Evolutionary conservation across 371 early-diverging fungal species (phyloP).

Genomic region (Mucor lusitanicus): DNA sequence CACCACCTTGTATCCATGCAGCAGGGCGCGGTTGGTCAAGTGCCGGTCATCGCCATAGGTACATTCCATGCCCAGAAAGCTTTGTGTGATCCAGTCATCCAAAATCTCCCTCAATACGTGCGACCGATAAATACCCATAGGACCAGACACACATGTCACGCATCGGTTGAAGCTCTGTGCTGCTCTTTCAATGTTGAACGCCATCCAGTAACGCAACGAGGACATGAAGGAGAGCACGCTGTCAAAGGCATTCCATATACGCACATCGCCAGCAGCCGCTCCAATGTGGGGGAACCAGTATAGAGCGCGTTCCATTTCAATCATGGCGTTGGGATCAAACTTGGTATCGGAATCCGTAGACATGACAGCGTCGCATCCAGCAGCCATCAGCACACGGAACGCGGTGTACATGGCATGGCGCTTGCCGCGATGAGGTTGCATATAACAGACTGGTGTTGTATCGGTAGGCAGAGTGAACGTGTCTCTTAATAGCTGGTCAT

Average conservation of each 20-base stretch:
- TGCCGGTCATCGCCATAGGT: constrained; percentile 73
- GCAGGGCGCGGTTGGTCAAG: constrained; percentile 62
- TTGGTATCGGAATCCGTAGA: constrained; percentile 70
- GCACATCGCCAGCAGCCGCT: constrained; percentile 67
- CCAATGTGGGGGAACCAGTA: constrained; percentile 57
- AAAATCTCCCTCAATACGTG: constrained; percentile 54
- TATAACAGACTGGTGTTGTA: constrained; percentile 51
- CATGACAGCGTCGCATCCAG: constrained; percentile 61
- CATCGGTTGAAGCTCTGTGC: constrained; percentile 65
- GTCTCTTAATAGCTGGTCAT: constrained; percentile 17
- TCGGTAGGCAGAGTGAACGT: constrained; percentile 36
- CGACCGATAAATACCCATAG: constrained; percentile 64
- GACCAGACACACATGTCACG: constrained; percentile 73
- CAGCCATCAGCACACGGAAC: constrained; percentile 54
- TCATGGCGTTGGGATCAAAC: constrained; percentile 54
- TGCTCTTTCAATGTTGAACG: constrained; percentile 71
- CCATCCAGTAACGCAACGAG: constrained; percentile 69
- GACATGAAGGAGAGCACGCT: constrained; percentile 60
- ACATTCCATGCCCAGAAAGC: constrained; percentile 62
- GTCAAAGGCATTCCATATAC: constrained; percentile 61
- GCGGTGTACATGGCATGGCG: constrained; percentile 71
- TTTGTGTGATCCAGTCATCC: constrained; percentile 62
- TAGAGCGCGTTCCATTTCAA: constrained; percentile 55
- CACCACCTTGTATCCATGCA: constrained; percentile 55
- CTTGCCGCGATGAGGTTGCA: constrained; percentile 66